Base-by-base conservation (phyloP, 345 rosid genomes). In the Cardamine occulta region DNA sequence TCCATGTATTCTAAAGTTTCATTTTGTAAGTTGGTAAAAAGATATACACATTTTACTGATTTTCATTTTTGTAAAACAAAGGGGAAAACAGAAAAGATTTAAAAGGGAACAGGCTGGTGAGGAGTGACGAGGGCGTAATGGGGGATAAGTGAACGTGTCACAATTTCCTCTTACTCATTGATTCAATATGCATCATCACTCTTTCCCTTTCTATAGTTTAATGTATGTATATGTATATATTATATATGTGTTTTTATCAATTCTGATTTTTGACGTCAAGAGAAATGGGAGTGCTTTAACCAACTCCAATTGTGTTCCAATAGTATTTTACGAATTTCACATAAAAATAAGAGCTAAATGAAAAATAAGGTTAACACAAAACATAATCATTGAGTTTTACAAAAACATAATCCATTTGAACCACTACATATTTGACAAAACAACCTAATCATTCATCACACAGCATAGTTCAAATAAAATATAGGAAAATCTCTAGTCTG, bases 61-160 rank as follows among this genome's bases (percentile, higher is more conserved):
- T 24, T 39, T 8, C 6, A 19, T 10, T 28, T 63, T 31, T 21
- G 47, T 12, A 64, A 74, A 63, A 28, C 6, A 5, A 13, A 21
- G 8, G 60, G 28, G 9, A 49, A 70, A 34, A 17, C 8, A 51
- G 21, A 70, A 58, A 37, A 21, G 17, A 21, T 60, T 18, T 2
- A 32, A 18, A 13, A 14, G 32, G 69, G n/a, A 44, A 48, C 40
- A 65, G 29, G 72, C 58, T 56, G 66, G 72, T 75, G 79, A 75
- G 61, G 35, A 74, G 79, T 68, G 79, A 75, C 79, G 69, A 75
- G 48, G 1, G 56, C 26, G 69, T 4, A 5, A 68, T 75, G 74
- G 79, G 56, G 9, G 29, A 39, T 52, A 61, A n/a, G n/a, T 31
- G 74, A 61, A 68, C 40, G 74, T 68, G 79, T 68, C 79, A 29